Percentiles rank a stretch among this genome's conserved stretches.
These are phyloP conservation scores for Fusarium sororula DNA, from an alignment of 2,329 filamentous ascomycete genomes.

Conservation along the genomic window DNA sequence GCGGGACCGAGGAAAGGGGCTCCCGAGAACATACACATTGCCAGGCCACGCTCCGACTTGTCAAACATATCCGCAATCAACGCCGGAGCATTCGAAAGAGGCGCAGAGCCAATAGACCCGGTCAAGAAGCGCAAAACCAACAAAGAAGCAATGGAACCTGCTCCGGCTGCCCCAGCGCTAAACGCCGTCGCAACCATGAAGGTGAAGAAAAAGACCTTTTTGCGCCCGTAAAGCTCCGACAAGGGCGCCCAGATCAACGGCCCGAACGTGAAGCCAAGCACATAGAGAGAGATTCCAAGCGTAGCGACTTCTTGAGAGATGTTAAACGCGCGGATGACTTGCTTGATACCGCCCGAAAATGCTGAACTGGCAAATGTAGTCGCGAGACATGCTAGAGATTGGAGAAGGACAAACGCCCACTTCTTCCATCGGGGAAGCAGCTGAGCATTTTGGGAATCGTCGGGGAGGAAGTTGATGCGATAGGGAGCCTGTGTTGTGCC, in stretches of 20 bases:
- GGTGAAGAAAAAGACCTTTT: constrained; percentile 65
- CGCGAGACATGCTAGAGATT: constrained; percentile 70
- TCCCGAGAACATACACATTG: constrained; percentile 63
- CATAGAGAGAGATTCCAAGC: constrained; percentile 70
- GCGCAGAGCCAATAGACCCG: neutral
- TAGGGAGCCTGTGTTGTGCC: constrained; percentile 74
- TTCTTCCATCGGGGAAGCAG: constrained; percentile 63
- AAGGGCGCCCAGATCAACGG: constrained; percentile 73
- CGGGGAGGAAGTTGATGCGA: constrained; percentile 72
- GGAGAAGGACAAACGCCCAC: constrained; percentile 66
- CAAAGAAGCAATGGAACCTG: constrained; percentile 64
- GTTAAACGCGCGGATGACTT: constrained; percentile 64
- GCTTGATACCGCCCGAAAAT: constrained; percentile 64
- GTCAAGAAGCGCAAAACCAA: constrained; percentile 2
- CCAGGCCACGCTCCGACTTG: constrained; percentile 58
- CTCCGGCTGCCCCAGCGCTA: constrained; percentile 66
- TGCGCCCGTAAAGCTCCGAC: constrained; percentile 69
- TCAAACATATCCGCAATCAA: constrained; percentile 46
- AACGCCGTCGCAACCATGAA: constrained; percentile 67
- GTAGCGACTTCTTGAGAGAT: constrained; percentile 63
- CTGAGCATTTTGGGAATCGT: constrained; percentile 73
- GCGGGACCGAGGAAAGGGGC: constrained; percentile 50
- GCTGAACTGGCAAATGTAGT: constrained; percentile 76
- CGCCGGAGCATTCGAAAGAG: constrained; percentile 3
- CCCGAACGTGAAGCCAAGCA: constrained; percentile 68